Evolutionary conservation across 129 eudicot genomes (phyloP).

Genomic region (Escallonia rubra): DNA sequence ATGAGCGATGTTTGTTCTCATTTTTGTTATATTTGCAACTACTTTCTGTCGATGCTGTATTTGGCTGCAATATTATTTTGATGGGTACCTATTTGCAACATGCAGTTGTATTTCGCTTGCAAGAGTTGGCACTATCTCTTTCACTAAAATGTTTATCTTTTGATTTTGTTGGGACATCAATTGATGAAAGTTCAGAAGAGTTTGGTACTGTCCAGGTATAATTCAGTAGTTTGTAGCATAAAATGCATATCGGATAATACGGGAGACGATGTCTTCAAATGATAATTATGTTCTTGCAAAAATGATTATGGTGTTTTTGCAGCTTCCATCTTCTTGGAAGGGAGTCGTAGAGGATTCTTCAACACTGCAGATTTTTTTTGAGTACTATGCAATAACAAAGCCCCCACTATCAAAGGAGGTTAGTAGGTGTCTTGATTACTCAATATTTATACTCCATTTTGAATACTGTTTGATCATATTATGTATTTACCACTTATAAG

Average conservation of each 20-base stretch:
- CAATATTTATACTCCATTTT: no score
- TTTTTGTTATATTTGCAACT: not conserved
- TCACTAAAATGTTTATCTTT: slow-evolving; percentile 84
- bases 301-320: slow-evolving; percentile 19
- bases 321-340: slow-evolving; percentile 95
- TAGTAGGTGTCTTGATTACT: slow-evolving; percentile 10
- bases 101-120: slow-evolving; percentile 76
- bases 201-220: slow-evolving; percentile 97
- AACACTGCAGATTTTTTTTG: slow-evolving; percentile 89
- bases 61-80: not conserved
- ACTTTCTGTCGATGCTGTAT: not conserved
- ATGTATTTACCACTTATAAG: no score
- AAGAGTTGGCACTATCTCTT: slow-evolving; percentile 88
- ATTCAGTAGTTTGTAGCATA: not conserved
- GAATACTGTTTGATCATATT: no score
- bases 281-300: not conserved
- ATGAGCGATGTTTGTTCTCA: slow-evolving; percentile 1
- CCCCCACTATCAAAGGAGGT: slow-evolving; percentile 95
- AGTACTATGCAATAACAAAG: slow-evolving; percentile 86
- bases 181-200: slow-evolving; percentile 98
- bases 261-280: not conserved
- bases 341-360: slow-evolving; percentile 79
- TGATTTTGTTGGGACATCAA: slow-evolving; percentile 96
- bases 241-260: not conserved
- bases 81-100: slow-evolving; percentile 12